Evolutionary conservation across 306 rosid genomes (phyloP).

Genomic region (Cucumis hystrix): DNA sequence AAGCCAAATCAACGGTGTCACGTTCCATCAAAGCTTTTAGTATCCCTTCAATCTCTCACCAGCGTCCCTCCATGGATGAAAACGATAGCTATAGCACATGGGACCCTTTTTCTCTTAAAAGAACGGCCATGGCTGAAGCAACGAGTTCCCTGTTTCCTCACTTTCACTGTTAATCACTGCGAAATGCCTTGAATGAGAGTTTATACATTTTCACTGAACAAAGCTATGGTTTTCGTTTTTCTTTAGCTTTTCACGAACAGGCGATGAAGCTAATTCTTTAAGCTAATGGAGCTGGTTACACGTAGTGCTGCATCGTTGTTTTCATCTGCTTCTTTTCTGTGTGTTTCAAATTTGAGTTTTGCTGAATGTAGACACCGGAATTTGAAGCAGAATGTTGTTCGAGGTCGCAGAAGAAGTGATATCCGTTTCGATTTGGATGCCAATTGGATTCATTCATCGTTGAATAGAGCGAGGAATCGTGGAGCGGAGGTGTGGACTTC

Average conservation of each 20-base stretch:
- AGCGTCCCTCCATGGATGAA: background rate
- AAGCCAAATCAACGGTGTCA: background rate
- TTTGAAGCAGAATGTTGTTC: background rate
- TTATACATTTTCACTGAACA: background rate
- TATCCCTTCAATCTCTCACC: background rate
- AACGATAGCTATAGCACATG: background rate
- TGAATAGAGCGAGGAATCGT: conserved; percentile 7
- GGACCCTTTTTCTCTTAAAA: background rate
- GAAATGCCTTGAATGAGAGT: background rate
- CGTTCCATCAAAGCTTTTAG: background rate
- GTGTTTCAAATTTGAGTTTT: background rate
- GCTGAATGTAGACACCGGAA: background rate
- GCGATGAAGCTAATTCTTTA: background rate
- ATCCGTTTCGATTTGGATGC: background rate
- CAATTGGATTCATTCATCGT: background rate
- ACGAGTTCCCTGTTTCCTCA: background rate
- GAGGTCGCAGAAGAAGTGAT: background rate
- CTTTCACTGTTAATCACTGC: background rate
- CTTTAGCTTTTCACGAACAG: background rate
- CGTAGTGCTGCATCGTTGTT: background rate
- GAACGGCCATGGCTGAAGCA: conserved; percentile 9
- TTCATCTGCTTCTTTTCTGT: background rate
- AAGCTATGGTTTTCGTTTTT: background rate
- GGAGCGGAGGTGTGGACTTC: conserved; percentile 10
- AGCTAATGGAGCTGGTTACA: background rate